Evolutionary conservation across 2,329 filamentous ascomycete species (phyloP), one percentile per base, ranked within the genome.

Genomic region (Diatrype stigma): DNA sequence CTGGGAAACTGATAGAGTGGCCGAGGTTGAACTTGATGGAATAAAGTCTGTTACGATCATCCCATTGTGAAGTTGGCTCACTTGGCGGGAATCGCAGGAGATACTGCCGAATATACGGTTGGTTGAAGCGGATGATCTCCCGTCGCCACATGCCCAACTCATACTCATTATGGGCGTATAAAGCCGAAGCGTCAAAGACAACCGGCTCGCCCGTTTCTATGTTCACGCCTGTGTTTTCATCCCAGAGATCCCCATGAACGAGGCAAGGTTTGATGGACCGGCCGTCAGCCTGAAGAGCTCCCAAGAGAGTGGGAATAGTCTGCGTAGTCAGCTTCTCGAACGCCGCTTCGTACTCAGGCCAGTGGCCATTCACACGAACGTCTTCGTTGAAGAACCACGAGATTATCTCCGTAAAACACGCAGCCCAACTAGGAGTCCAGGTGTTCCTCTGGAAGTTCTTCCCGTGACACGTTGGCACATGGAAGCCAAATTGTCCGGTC

Each of bases 201-300:
- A 66, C 48, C 28, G 63, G 50, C 6, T 65, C 44, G 7, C 57
- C 60, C 1, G 60, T 70, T 11, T 58, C 51, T 3, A 51, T 37
- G 35, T 63, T 56, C 11, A 63, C 63, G 2, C 67, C 69, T 2
- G 60, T 58, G 51, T 73, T 73, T 14, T 56, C 63, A 52, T 72
- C 64, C 70, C 68, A 73, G 3, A 71, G 59, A 59, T 71, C 68
- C 10, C 68, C 70, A 50, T 70, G 67, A 28, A 68, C 63, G 45
- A 70, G 53, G 17, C 52, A 54, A 3, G 63, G 61, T 34, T 57
- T 56, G 16, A 64, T 45, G 3, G 22, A 45, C 17, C 57, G 50
- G 17, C 63, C 62, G 2, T 63, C 56, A 6, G 44, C 10, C 52
- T 64, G 51, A 16, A 64, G 46, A 2, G 49, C 49, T 8, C 56